phyloP scores from a whole-genome alignment of 1,284 basidiomycete species.

The Lignosus rhinocerotis region DNA sequence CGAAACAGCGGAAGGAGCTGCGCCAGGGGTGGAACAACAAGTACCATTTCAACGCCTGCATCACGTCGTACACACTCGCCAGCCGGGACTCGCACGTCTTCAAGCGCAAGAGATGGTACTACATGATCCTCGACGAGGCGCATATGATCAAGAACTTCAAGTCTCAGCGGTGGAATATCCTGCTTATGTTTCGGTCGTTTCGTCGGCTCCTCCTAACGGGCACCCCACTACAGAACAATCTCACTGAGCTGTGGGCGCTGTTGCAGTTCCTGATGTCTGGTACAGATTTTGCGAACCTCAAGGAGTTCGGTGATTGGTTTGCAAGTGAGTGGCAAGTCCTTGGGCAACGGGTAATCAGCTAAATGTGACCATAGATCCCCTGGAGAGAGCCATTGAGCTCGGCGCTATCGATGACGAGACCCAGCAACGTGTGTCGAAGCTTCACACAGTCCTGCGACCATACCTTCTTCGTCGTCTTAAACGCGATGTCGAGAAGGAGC shows the following conservation, averaged over 20 bases:
- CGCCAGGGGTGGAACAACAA: conserved; percentile 94
- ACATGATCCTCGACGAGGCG: conserved; percentile 95
- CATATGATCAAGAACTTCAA: conserved; percentile 99
- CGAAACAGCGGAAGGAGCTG: conserved; percentile 91
- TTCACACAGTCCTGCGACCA: conserved; percentile 91
- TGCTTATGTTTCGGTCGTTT: conserved; percentile 93
- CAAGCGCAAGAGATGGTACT: conserved; percentile 95
- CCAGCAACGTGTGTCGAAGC: conserved; percentile 82
- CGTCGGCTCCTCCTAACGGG: conserved; percentile 88
- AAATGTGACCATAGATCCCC: conserved; percentile 59
- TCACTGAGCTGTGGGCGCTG: conserved; percentile 94
- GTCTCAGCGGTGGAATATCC: conserved; percentile 92
- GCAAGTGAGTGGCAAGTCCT: conserved; percentile 65
- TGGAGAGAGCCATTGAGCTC: conserved; percentile 93
- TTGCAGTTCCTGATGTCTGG: conserved; percentile 97
- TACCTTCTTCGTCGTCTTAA: conserved; percentile 95
- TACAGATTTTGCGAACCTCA: conserved; percentile 88
- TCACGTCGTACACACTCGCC: conserved; percentile 94
- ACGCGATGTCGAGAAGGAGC: conserved; percentile 93
- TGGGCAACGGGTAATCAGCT: neutral
- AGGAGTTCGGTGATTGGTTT: conserved; percentile 97
- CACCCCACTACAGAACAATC: conserved; percentile 94
- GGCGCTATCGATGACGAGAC: conserved; percentile 87
- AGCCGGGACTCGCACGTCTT: conserved; percentile 93
- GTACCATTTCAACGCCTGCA: conserved; percentile 92